Percentiles rank a stretch among this genome's conserved stretches.
Conservation (phyloP, 2,329 filamentous ascomycete species). For the Hypoxylon sp. region DNA sequence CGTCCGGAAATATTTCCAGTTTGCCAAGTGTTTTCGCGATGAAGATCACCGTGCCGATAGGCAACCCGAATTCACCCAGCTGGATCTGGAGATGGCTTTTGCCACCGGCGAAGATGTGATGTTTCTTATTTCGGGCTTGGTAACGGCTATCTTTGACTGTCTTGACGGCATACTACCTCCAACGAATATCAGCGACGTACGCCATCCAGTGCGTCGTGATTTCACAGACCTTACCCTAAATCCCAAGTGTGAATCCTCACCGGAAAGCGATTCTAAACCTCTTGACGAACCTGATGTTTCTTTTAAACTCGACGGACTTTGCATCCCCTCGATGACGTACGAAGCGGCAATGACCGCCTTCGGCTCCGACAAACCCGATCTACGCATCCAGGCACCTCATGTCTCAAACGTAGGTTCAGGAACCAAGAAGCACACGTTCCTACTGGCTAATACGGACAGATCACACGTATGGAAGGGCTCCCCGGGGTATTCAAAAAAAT, state of each 20-base stretch:
- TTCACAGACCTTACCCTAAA: too few species aligned
- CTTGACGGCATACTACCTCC: conserved; percentile 61
- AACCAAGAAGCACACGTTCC: background rate
- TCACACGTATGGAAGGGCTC: conserved; percentile 75
- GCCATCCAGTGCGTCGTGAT: conserved; percentile 22
- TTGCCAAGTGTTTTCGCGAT: conserved; percentile 94
- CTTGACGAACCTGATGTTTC: background rate
- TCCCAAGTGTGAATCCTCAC: background rate
- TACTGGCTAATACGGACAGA: conserved; percentile 62
- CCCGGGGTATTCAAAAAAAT: conserved; percentile 77
- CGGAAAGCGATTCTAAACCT: background rate
- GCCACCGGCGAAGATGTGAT: conserved; percentile 80
- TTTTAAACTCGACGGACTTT: background rate
- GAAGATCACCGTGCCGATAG: conserved; percentile 93
- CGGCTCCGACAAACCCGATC: conserved; percentile 93
- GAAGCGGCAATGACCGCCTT: conserved; percentile 82
- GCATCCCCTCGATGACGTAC: conserved; percentile 66
- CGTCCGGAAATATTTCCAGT: conserved; percentile 86
- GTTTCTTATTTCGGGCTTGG: conserved; percentile 64
- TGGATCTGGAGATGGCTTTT: conserved; percentile 96
- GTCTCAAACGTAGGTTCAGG: conserved; percentile 68
- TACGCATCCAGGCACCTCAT: conserved; percentile 69
- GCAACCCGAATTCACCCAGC: conserved; percentile 96
- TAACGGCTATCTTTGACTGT: conserved; percentile 68
- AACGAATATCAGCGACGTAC: conserved; percentile 51